A percentile compares a stretch with the other conserved stretches of the same genome.
phyloP scores from a whole-genome alignment of 2,329 filamentous ascomycete genomes.

The Knoxdaviesia capensis region DNA sequence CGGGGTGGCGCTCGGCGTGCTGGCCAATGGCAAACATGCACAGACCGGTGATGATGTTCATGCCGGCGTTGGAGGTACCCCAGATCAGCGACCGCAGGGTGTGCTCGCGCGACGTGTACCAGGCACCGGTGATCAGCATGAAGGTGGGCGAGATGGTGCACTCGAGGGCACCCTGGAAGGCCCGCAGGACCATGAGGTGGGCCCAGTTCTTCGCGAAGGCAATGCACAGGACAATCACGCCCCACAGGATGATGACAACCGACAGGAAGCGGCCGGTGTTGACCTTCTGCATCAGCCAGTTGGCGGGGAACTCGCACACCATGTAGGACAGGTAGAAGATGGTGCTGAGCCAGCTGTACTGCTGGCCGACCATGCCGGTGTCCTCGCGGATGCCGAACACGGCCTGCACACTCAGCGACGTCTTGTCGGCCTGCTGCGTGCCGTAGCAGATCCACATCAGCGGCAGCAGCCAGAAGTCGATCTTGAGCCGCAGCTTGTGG shows the following conservation, averaged over 20 bases:
- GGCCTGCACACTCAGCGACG: slow-evolving; percentile 11
- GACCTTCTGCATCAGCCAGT: slow-evolving; percentile 14
- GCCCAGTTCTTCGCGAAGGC: slow-evolving; percentile 12
- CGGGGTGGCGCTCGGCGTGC: slow-evolving; percentile 8
- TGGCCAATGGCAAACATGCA: slow-evolving; percentile 10
- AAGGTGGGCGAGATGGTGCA: slow-evolving; percentile 12
- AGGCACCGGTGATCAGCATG: slow-evolving; percentile 13
- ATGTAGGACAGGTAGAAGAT: slow-evolving; percentile 12
- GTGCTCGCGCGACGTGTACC: slow-evolving; percentile 13
- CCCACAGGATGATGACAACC: slow-evolving; percentile 14
- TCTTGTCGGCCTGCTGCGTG: slow-evolving; percentile 13
- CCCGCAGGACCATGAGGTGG: slow-evolving; percentile 11
- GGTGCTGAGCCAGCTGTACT: slow-evolving; percentile 13
- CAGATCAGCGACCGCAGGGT: slow-evolving; percentile 12
- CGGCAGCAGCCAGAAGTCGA: slow-evolving; percentile 12
- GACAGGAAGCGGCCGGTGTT: slow-evolving; percentile 14
- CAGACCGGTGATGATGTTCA: slow-evolving; percentile 12
- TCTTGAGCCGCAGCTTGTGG: slow-evolving; percentile 11
- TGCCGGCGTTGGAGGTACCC: slow-evolving; percentile 13
- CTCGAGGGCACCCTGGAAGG: slow-evolving; percentile 11
- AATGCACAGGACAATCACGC: slow-evolving; percentile 11
- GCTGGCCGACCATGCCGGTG: slow-evolving; percentile 10
- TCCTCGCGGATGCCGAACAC: slow-evolving; percentile 12
- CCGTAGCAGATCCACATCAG: slow-evolving; percentile 13
- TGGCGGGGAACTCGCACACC: slow-evolving; percentile 10